phyloP scores from a whole-genome alignment of 2,329 filamentous ascomycete species.

The Hypoxylon sp. region DNA sequence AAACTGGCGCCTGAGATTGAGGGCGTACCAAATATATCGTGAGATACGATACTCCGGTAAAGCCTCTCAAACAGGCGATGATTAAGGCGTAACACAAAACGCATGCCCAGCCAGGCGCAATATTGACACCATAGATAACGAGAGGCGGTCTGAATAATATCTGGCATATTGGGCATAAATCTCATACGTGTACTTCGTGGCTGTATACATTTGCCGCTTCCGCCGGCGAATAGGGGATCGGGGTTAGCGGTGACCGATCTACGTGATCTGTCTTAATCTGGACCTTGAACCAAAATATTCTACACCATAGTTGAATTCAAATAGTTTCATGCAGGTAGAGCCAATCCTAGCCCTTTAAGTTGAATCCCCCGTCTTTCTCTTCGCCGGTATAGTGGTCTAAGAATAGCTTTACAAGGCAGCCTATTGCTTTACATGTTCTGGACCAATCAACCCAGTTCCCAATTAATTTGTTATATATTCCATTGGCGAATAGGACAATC shows the following conservation, averaged over 20 bases:
- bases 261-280: neutral
- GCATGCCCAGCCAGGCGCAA: neutral
- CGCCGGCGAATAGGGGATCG: neutral
- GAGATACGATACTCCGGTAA: neutral
- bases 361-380: too few species aligned
- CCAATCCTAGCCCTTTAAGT: too few species aligned
- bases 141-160: neutral
- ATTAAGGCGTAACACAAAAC: neutral
- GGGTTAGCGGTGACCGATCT: neutral
- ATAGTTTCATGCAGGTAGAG: too few species aligned
- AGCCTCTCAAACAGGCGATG: neutral
- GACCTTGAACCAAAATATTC: neutral
- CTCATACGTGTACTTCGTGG: neutral
- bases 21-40: neutral
- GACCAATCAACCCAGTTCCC: too few species aligned
- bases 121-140: neutral
- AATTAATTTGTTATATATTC: too few species aligned
- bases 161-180: slow-evolving; percentile 1
- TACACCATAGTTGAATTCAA: too few species aligned
- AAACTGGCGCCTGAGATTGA: neutral
- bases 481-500: neutral
- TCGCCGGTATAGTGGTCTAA: too few species aligned
- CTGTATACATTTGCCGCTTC: neutral
- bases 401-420: too few species aligned
- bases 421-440: too few species aligned